These are phyloP conservation scores for Trypanosoma brucei DNA, from an alignment of 208 protist genomes.

Conservation along the genomic window DNA sequence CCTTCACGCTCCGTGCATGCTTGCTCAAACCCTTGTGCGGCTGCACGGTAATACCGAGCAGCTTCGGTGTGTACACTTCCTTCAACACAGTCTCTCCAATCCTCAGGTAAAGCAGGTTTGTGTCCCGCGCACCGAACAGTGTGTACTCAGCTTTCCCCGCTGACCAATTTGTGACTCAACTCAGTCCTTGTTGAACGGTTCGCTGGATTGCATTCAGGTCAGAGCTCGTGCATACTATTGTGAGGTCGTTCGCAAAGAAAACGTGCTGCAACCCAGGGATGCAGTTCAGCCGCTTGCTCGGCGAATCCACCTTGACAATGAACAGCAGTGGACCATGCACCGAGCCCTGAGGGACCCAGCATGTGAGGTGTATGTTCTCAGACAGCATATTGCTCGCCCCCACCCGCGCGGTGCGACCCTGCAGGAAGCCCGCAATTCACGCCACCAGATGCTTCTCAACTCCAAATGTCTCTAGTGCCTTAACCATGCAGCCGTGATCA, in stretches of 20 bases:
- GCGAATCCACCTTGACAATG: slow-evolving; percentile 28
- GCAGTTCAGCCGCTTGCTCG: slow-evolving; percentile 11
- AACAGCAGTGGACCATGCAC: slow-evolving; percentile 26
- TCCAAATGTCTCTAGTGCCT: not conserved
- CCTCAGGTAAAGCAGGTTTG: not conserved
- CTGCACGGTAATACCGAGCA: slow-evolving; percentile 7
- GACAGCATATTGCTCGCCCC: slow-evolving; percentile 15
- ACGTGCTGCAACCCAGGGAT: slow-evolving; percentile 10
- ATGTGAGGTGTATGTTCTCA: not conserved
- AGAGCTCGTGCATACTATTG: slow-evolving; percentile 2
- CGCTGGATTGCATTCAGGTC: slow-evolving; percentile 5
- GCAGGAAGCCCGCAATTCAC: slow-evolving; percentile 23
- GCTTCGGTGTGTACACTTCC: slow-evolving; percentile 5
- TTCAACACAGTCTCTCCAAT: not conserved
- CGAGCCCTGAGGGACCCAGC: slow-evolving; percentile 31
- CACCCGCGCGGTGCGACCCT: slow-evolving; percentile 7
- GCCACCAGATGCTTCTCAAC: slow-evolving; percentile 9
- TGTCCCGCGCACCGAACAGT: slow-evolving; percentile 4
- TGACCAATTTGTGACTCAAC: not conserved
- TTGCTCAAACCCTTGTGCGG: slow-evolving; percentile 6
- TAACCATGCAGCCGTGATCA: slow-evolving; percentile 25
- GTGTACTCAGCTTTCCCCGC: slow-evolving; percentile 2
- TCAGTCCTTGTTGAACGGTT: slow-evolving; percentile 5
- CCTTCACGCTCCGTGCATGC: not conserved
- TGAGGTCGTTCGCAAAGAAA: slow-evolving; percentile 37